These are phyloP conservation scores for Leucosporidium creatinivorum DNA, from an alignment of 768 basidiomycete species.

Conservation along the genomic window DNA sequence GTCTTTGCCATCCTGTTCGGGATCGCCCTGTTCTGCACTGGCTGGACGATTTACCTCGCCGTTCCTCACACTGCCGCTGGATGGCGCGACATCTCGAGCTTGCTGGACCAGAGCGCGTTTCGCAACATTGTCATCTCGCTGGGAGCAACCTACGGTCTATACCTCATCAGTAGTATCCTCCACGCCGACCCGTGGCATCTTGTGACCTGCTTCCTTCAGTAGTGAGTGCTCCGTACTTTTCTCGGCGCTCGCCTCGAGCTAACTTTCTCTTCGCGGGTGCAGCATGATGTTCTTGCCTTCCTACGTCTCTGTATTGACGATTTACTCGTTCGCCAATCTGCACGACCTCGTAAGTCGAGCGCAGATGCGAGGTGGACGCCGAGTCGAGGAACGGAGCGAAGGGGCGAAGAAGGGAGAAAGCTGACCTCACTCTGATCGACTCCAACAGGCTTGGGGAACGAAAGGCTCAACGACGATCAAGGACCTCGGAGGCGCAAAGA, in stretches of 20 bases:
- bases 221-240: constrained; percentile 14
- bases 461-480: constrained; percentile 88
- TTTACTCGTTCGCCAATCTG: constrained; percentile 41
- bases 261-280: background rate
- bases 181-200: constrained; percentile 43
- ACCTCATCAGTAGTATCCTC: constrained; percentile 44
- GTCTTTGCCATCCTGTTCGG: constrained; percentile 60
- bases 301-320: constrained; percentile 41
- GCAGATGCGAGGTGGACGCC: constrained; percentile 44
- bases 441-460: constrained; percentile 56
- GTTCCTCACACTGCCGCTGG: constrained; percentile 66
- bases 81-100: constrained; percentile 56
- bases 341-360: constrained; percentile 61
- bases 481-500: constrained; percentile 85
- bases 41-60: constrained; percentile 77
- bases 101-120: constrained; percentile 43
- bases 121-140: constrained; percentile 15
- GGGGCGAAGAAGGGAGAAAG: background rate
- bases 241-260: background rate
- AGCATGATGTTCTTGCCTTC: constrained; percentile 50
- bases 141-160: constrained; percentile 83
- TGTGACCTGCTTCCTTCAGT: constrained; percentile 42
- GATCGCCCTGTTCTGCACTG: constrained; percentile 64
- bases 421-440: background rate
- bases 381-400: too few species aligned